These are phyloP conservation scores for Ajuga chamaepitys DNA, from an alignment of 257 asterid genomes.

Conservation along the genomic window DNA sequence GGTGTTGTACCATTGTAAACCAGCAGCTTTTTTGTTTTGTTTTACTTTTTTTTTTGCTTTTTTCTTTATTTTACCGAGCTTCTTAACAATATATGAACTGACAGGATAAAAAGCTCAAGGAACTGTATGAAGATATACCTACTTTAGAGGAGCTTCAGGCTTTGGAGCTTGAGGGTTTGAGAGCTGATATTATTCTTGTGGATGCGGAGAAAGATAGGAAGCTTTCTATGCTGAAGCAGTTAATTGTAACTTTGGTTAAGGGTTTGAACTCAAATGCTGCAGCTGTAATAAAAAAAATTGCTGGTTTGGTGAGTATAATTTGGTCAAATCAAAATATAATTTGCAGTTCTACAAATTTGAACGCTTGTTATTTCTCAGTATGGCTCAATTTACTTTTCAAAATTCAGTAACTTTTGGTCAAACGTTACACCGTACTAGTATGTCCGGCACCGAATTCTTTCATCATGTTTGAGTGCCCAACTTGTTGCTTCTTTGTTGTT, in stretches of 20 bases:
- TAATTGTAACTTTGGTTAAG: conserved; percentile 72
- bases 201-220: conserved; percentile 84
- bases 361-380: not conserved
- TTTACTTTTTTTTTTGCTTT: not conserved
- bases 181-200: conserved; percentile 82
- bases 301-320: conserved; percentile 76
- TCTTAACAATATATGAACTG: conserved; percentile 7
- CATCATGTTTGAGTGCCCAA: not conserved
- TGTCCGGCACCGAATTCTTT: conserved; percentile 5
- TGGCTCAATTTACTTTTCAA: not conserved
- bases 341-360: not conserved
- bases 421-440: not conserved
- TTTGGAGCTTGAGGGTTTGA: conserved; percentile 73
- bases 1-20: not conserved
- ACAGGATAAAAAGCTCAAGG: conserved; percentile 93
- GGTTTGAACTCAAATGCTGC: conserved; percentile 80
- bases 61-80: not conserved
- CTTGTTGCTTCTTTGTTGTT: conserved; percentile 1
- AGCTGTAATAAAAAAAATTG: conserved; percentile 81
- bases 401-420: not conserved
- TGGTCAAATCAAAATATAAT: conserved; percentile 3
- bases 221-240: conserved; percentile 80
- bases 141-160: conserved; percentile 77
- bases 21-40: too few species aligned
- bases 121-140: conserved; percentile 74